A percentile compares a stretch with the other conserved stretches of the same genome.
phyloP scores from a whole-genome alignment of 345 rosid genomes.

The Populus tremula region DNA sequence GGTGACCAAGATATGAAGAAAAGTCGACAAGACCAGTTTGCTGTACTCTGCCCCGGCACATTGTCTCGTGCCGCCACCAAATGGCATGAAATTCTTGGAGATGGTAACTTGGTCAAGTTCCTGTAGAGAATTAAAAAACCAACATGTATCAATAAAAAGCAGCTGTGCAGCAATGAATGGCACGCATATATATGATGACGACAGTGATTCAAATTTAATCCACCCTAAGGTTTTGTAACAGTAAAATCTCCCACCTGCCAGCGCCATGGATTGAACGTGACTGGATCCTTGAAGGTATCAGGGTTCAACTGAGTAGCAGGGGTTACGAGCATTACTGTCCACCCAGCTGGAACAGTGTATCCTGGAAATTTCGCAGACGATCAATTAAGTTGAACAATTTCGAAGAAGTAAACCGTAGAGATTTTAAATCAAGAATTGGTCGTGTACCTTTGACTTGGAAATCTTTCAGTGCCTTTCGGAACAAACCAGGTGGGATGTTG shows the following conservation, averaged over 20 bases:
- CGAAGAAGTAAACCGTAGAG: neutral
- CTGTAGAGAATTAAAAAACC: slow-evolving; percentile 13
- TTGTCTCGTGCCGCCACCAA: slow-evolving; percentile 48
- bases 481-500: neutral
- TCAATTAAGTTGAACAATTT: neutral
- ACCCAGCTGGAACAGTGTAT: neutral
- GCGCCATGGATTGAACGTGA: slow-evolving; percentile 24
- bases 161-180: neutral
- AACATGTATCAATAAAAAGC: neutral
- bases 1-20: slow-evolving; percentile 35
- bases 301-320: neutral
- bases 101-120: neutral
- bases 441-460: slow-evolving; percentile 12
- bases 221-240: neutral
- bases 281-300: neutral
- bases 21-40: slow-evolving; percentile 36
- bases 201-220: neutral
- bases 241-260: slow-evolving; percentile 30
- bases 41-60: slow-evolving; percentile 46
- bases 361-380: neutral
- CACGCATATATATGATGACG: neutral
- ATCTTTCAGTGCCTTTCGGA: slow-evolving; percentile 37
- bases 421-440: neutral
- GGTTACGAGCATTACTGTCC: neutral
- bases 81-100: slow-evolving; percentile 45